Conservation (phyloP, 2,329 filamentous ascomycete genomes). For the Ophiobolus disseminans region DNA sequence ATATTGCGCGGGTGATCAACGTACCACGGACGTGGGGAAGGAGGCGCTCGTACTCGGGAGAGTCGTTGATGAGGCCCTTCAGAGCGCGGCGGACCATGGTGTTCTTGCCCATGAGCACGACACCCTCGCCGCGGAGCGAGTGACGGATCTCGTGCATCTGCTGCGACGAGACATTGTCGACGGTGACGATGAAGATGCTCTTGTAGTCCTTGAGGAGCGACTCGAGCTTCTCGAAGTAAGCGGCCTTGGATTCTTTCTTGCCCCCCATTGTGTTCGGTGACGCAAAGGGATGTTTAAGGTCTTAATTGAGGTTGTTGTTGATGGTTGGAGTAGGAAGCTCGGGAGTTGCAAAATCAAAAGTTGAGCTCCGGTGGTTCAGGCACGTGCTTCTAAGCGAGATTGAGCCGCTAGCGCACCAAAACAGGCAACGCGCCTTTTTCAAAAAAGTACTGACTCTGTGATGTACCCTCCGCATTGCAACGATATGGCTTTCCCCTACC, state of each 20-base stretch:
- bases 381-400: no score
- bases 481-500: slow-evolving; percentile 49
- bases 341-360: slow-evolving; percentile 25
- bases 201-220: slow-evolving; percentile 93
- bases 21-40: slow-evolving; percentile 87
- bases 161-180: slow-evolving; percentile 99
- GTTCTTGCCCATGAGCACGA: slow-evolving; percentile 99
- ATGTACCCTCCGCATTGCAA: slow-evolving; percentile 11
- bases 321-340: slow-evolving; percentile 23
- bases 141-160: slow-evolving; percentile 99
- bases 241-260: slow-evolving; percentile 93
- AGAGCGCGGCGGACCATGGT: slow-evolving; percentile 99
- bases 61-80: slow-evolving; percentile 89
- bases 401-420: slow-evolving; percentile 3
- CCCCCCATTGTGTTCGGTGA: slow-evolving; percentile 95
- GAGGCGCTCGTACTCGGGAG: slow-evolving; percentile 97
- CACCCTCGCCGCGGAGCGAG: slow-evolving; percentile 86
- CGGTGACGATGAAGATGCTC: slow-evolving; percentile 94
- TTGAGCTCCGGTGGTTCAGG: slow-evolving; percentile 20
- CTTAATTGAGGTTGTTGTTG: slow-evolving; percentile 54
- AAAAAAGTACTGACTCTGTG: slow-evolving; percentile 8
- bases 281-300: slow-evolving; percentile 99
- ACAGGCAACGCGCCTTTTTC: slow-evolving; percentile 12
- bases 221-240: slow-evolving; percentile 99
- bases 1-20: slow-evolving; percentile 17